Conservation (phyloP, 1,284 basidiomycete genomes). For the Ustilago crameri region DNA sequence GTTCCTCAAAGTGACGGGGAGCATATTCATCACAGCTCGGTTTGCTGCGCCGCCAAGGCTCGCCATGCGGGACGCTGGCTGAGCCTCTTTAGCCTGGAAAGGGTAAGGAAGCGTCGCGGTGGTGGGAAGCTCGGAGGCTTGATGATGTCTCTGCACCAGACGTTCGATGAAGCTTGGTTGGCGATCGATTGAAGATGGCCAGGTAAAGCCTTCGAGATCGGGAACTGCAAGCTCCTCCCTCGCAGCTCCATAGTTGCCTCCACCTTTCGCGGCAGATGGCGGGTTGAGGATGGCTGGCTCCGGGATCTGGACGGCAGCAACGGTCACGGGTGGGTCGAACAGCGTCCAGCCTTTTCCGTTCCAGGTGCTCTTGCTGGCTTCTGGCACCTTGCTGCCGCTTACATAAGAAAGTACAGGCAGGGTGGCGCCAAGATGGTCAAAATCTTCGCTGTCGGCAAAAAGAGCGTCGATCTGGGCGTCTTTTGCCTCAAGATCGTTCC, state of each 20-base stretch:
- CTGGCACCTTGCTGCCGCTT: conserved; percentile 2
- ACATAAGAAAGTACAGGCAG: conserved; percentile 22
- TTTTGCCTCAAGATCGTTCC: conserved; percentile 22
- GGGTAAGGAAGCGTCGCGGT: conserved; percentile 26
- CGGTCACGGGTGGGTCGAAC: conserved; percentile 37
- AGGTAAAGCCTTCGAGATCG: conserved; percentile 33
- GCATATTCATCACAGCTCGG: conserved; percentile 42
- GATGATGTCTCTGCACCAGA: conserved; percentile 32
- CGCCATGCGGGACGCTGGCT: conserved; percentile 40
- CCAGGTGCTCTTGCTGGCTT: conserved; percentile 26
- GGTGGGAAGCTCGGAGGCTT: conserved; percentile 16
- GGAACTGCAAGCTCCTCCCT: conserved; percentile 27
- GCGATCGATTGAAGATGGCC: conserved; percentile 31
- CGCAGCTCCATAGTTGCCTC: conserved; percentile 38
- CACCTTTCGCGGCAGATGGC: background rate
- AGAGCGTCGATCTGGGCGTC: conserved; percentile 34
- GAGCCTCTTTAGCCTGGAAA: conserved; percentile 20
- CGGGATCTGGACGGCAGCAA: conserved; percentile 13
- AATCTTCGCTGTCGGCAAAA: background rate
- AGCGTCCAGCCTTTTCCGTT: conserved; percentile 45
- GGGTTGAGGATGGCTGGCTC: conserved; percentile 11
- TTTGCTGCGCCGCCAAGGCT: conserved; percentile 40
- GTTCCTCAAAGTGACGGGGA: conserved; percentile 37
- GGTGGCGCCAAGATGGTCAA: background rate
- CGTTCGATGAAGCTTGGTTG: conserved; percentile 48